Evolutionary conservation across 2,329 filamentous ascomycete genomes (phyloP), one percentile per base, ranked within the genome.

Genomic region (Ceratocystiopsis sp.): DNA sequence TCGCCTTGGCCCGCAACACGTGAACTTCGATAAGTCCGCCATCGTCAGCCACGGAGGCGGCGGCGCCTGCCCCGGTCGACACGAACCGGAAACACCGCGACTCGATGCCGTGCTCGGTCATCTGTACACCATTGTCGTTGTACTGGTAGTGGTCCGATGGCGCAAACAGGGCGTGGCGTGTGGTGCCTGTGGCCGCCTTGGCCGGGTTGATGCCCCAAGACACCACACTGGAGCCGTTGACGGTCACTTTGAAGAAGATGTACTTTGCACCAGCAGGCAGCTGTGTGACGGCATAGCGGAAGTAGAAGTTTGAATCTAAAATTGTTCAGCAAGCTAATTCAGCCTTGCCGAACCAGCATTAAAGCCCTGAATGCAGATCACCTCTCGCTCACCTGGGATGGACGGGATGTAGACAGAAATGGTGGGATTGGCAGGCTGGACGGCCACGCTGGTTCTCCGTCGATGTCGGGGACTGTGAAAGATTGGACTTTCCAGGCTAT

Each of bases 401-500:
- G 71, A 73, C 2, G 72, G 69, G 13, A 76, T 63, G 49, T 76
- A 76, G 33, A 75, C 70, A 2, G 72, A 71, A 18, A 68, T 57
- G 4, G 54, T 61, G 2, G 71, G 62, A 14, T 62, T 58, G 49
- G 45, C 48, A 60, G 38, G 40, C 2, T 32, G 17, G 18, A n/a
- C 9, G 29, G 13, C 34, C 17, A 36, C 3, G 41, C 25, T 29
- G 25, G 25, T 29, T 9, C 10, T 6, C 25, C 25, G 25, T 29
- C 25, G 25, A 29, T 7, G 48, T 15, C 40, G 41, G 0, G 45
- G 46, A n/a, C 48, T 47, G 16, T 21, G 21, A 17, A 48, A 46
- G 9, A 42, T 13, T 35, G 44, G 34, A 11, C 25, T 38, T 10
- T 13, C 36, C 11, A 17, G 17, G 12, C 25, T 8, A 10, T 29